Evolutionary conservation across 1,284 basidiomycete species (phyloP).

Genomic region (Tilletia indica): DNA sequence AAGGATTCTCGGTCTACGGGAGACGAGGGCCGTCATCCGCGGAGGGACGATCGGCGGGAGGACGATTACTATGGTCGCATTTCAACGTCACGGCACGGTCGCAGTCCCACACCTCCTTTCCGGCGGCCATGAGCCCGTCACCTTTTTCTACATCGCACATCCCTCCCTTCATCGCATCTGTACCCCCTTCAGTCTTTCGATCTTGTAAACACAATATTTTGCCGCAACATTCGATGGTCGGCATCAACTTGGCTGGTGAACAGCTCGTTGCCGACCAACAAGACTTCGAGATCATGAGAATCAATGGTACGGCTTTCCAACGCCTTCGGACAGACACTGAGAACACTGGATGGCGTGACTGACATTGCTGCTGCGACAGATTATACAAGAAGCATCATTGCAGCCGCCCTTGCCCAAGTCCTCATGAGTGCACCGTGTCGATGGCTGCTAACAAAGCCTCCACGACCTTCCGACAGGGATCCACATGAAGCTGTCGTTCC

Average conservation of each 20-base stretch:
- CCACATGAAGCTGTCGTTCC: constrained; percentile 11
- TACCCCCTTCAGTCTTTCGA: background rate
- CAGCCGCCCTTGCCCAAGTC: no score
- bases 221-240: no score
- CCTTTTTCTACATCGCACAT: background rate
- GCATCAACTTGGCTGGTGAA: no score
- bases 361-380: no score
- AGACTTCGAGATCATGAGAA: no score
- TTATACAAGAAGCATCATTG: no score
- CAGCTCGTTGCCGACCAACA: no score
- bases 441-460: background rate
- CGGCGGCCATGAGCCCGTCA: background rate
- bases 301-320: no score
- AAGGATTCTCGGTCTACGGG: background rate
- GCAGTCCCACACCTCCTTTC: constrained; percentile 10
- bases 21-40: background rate
- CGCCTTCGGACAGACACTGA: no score
- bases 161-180: background rate
- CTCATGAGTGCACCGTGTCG: no score
- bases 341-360: no score
- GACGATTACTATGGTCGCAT: constrained; percentile 10
- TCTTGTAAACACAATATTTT: background rate
- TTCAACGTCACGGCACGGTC: background rate
- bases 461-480: constrained; percentile 12
- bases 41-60: background rate